Evolutionary conservation across 2,329 filamentous ascomycete species (phyloP), one percentile per base, ranked within the genome.

Genomic region (Claviceps sp.): DNA sequence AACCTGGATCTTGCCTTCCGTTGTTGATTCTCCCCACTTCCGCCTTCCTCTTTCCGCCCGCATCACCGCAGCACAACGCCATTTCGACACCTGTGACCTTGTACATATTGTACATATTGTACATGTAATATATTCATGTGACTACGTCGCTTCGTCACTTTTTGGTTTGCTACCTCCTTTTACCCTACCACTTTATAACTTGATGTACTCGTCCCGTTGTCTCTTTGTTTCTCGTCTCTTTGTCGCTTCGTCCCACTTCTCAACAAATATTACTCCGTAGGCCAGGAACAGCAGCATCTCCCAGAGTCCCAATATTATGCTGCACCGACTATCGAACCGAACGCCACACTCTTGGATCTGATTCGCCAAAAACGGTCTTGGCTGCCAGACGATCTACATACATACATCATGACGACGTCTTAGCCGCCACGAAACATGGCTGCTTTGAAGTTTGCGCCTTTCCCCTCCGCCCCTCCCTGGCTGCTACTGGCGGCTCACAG

Each of bases 361-460:
- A 42, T 42, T 42, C 16, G 38, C 38, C 38, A 40, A 40, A 6
- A 40, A 42, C n/a, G 16, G 40, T 42, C 40, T 23, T 44, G 42
- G 42, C 42, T 22, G 14, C 42, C 22, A 49, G 38, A 46, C 49
- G 23, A 37, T 45, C 46, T 53, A 43, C 53, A 51, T 51, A 37
- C 40, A 44, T 53, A 43, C 53, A 51, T 51, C 49, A 49, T 47
- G 51, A 53, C 45, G 48, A 49, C 50, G 47, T 50, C 36, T 11
- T 26, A 4, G 29, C 22, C 2, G 29, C 23, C 47, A 38, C 22
- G 38, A 47, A 54, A 34, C 16, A 40, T 49, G 52, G 49, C 9
- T 7, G 13, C 40, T 22, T 20, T n/a, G n/a, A n/a, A n/a, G n/a
- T n/a, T n/a, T 26, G 22, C 17, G 23, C 3, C 23, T 14, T 11